Evolutionary conservation across 768 basidiomycete species (phyloP).

Genomic region (Mycena crocata): DNA sequence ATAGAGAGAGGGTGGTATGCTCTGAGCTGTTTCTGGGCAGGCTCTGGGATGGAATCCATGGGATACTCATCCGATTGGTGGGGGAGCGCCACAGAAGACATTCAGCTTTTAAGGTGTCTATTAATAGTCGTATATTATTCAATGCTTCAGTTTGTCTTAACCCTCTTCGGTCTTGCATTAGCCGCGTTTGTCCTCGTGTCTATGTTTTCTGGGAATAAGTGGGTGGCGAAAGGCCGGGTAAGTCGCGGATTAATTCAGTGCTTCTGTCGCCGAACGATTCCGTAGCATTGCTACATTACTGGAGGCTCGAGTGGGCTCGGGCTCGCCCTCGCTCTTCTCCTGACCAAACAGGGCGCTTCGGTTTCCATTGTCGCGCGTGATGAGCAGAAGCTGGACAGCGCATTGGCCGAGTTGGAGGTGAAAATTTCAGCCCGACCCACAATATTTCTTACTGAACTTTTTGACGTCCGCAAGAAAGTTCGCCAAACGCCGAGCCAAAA

Average conservation of each 20-base stretch:
- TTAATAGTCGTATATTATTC: background rate
- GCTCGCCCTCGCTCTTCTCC: conserved; percentile 68
- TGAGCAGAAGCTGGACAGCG: conserved; percentile 63
- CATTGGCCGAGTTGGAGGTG: conserved; percentile 68
- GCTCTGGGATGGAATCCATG: conserved; percentile 46
- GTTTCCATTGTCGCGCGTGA: conserved; percentile 78
- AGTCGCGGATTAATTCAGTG: background rate
- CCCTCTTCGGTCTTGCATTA: background rate
- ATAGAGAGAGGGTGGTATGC: conserved; percentile 65
- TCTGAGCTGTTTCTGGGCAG: conserved; percentile 46
- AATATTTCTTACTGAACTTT: background rate
- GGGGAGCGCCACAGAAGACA: background rate
- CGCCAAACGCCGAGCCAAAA: conserved; percentile 63
- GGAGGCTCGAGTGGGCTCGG: conserved; percentile 80
- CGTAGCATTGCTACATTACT: conserved; percentile 80
- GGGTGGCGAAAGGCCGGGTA: conserved; percentile 58
- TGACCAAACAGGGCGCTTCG: conserved; percentile 70
- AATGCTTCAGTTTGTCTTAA: conserved; percentile 21
- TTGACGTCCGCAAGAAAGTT: conserved; percentile 46
- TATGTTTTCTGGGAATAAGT: conserved; percentile 48
- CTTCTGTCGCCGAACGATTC: background rate
- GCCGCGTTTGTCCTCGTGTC: conserved; percentile 13
- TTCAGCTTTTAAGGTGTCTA: background rate
- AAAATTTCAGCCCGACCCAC: background rate
- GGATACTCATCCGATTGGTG: conserved; percentile 41